phyloP scores from a whole-genome alignment of 768 basidiomycete species.

The Lyophyllum semitale region DNA sequence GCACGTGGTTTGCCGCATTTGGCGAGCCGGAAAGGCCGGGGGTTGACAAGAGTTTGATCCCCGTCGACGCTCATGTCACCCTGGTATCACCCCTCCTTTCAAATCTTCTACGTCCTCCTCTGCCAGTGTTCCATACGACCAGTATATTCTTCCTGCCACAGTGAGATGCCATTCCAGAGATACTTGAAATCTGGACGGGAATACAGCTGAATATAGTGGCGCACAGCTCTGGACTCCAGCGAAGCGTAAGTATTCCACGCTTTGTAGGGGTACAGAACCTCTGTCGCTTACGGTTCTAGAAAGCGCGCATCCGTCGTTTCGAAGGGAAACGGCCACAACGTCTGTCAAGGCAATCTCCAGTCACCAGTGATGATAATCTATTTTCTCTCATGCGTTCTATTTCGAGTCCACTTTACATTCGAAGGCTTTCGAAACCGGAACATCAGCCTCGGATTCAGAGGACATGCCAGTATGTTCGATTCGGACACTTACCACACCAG shows the following conservation, averaged over 20 bases:
- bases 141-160: neutral
- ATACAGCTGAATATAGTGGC: neutral
- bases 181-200: too few relatives aligned
- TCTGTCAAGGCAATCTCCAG: neutral
- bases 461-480: too few relatives aligned
- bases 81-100: neutral
- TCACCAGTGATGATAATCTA: neutral
- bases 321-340: neutral
- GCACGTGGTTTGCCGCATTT: constrained; percentile 9
- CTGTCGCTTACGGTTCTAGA: neutral
- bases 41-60: neutral
- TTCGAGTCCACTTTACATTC: too few relatives aligned
- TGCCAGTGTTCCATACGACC: neutral
- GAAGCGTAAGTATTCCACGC: too few relatives aligned
- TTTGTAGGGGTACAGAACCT: too few relatives aligned
- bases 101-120: neutral
- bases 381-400: neutral
- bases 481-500: too few relatives aligned
- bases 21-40: constrained; percentile 1
- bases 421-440: too few relatives aligned
- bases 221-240: neutral
- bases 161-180: too few relatives aligned
- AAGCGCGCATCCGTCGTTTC: neutral
- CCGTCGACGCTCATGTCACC: neutral
- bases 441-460: too few relatives aligned